A percentile compares a stretch with the other conserved stretches of the same genome.
Evolutionary conservation across 1,139 yeast species (phyloP).

Genomic region (Suhomyces kunorum): DNA sequence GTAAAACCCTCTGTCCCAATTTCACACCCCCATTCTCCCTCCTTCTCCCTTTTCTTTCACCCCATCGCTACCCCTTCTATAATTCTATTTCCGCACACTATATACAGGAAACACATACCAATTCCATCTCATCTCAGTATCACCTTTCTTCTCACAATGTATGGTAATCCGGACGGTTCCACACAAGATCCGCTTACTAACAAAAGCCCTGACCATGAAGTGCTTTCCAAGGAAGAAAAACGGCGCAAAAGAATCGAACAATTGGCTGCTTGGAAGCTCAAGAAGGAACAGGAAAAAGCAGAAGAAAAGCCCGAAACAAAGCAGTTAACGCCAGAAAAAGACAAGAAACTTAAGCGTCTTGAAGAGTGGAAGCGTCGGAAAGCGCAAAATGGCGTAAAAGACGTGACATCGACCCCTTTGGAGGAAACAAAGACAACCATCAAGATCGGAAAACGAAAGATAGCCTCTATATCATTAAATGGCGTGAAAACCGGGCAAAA

Average conservation of each 20-base stretch:
- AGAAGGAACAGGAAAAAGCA: slow-evolving; percentile 31
- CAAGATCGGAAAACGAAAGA: slow-evolving; percentile 1
- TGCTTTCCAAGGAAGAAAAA: slow-evolving; percentile 32
- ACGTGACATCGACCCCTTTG: slow-evolving; percentile 1
- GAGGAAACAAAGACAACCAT: slow-evolving; percentile 8
- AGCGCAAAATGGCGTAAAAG: slow-evolving; percentile 16
- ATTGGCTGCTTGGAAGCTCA: slow-evolving; percentile 43
- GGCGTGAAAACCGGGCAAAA: no score
- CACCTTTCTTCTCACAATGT: not conserved
- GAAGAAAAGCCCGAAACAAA: not conserved
- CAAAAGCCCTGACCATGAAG: slow-evolving; percentile 14
- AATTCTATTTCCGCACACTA: not conserved
- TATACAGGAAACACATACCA: not conserved
- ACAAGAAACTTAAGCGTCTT: slow-evolving; percentile 24
- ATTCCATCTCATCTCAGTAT: slow-evolving; percentile 6
- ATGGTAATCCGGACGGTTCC: slow-evolving; percentile 4
- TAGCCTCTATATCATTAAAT: not conserved
- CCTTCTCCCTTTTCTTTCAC: no score
- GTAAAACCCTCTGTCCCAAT: no score
- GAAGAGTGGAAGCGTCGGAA: slow-evolving; percentile 45
- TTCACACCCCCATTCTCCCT: no score
- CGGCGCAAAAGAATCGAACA: slow-evolving; percentile 39
- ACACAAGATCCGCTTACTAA: slow-evolving; percentile 16
- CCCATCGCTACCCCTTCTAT: not conserved
- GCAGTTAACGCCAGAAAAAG: not conserved